phyloP scores from a whole-genome alignment of 78 protist species.

The Bigelowiella natans region DNA sequence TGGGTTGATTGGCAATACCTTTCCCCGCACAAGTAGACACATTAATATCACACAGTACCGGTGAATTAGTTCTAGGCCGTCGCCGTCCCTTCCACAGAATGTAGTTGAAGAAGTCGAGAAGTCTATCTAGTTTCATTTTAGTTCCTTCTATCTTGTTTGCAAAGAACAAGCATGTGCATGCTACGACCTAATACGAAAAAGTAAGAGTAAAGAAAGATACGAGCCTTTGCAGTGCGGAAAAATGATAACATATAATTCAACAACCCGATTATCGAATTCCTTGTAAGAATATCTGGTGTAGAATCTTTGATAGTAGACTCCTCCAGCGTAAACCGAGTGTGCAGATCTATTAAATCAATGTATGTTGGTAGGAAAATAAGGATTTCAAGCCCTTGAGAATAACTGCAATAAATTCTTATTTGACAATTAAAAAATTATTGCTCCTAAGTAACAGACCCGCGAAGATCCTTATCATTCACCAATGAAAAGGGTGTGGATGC shows the following conservation, averaged over 20 bases:
- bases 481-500: too few relatives aligned
- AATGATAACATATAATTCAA: not conserved
- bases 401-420: too few relatives aligned
- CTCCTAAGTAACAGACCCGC: too few relatives aligned
- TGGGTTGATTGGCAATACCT: not conserved
- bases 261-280: constrained; percentile 20
- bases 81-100: not conserved
- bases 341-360: too few relatives aligned
- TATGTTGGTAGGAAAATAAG: too few relatives aligned
- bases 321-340: too few relatives aligned
- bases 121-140: constrained; percentile 53
- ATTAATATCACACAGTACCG: not conserved
- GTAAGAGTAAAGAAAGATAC: not conserved
- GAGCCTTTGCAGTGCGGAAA: not conserved
- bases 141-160: constrained; percentile 75
- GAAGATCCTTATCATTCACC: too few relatives aligned
- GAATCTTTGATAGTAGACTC: constrained; percentile 72
- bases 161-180: constrained; percentile 58
- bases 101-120: constrained; percentile 14
- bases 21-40: not conserved
- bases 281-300: constrained; percentile 48
- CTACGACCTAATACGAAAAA: constrained; percentile 16
- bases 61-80: not conserved
- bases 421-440: too few relatives aligned
- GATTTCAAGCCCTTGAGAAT: too few relatives aligned